Percentiles rank a stretch among this genome's conserved stretches.
phyloP scores from a whole-genome alignment of 371 early-diverging fungal genomes.

The Lichtheimia ornata region DNA sequence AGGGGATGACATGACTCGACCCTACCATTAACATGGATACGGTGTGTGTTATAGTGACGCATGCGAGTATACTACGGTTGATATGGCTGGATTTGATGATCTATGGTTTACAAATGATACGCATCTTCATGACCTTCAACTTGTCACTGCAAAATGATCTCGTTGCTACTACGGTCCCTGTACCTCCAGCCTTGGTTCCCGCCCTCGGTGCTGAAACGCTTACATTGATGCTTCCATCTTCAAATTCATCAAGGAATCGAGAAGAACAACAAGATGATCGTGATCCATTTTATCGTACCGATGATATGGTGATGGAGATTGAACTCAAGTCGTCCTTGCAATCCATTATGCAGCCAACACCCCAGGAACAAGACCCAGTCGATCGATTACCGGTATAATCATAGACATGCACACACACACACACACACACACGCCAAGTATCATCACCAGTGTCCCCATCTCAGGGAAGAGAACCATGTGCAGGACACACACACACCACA shows the following conservation, averaged over 20 bases:
- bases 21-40: not conserved
- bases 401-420: not conserved
- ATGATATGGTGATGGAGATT: slow-evolving; percentile 43
- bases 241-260: slow-evolving; percentile 10
- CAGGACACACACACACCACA: not conserved
- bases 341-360: slow-evolving; percentile 33
- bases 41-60: slow-evolving; percentile 24
- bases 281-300: slow-evolving; percentile 25
- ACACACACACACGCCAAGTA: not conserved
- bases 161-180: slow-evolving; percentile 24
- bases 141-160: slow-evolving; percentile 36
- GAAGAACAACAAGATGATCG: slow-evolving; percentile 16
- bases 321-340: slow-evolving; percentile 29
- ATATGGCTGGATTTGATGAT: slow-evolving; percentile 34
- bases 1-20: not conserved
- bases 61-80: slow-evolving; percentile 29
- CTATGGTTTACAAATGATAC: slow-evolving; percentile 35
- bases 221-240: slow-evolving; percentile 33
- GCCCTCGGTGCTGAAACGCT: slow-evolving; percentile 35
- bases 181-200: slow-evolving; percentile 27
- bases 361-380: slow-evolving; percentile 32
- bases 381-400: slow-evolving; percentile 37
- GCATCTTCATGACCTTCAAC: slow-evolving; percentile 40
- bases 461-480: not conserved
- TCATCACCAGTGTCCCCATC: not conserved